Evolutionary conservation across 805 yeast genomes (phyloP).

Genomic region (Kockiozyma suomiensis): DNA sequence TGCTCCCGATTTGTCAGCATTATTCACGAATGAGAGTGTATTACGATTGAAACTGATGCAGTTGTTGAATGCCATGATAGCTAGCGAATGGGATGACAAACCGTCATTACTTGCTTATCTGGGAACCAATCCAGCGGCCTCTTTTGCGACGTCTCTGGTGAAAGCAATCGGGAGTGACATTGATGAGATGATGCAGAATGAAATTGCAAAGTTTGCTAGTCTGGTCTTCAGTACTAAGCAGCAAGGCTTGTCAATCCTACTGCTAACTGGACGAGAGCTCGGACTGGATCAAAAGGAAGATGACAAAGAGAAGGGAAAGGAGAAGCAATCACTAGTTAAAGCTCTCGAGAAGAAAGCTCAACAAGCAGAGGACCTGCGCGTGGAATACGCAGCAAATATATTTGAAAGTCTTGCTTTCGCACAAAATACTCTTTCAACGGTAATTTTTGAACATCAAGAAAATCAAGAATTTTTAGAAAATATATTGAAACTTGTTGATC

Average conservation of each 20-base stretch:
- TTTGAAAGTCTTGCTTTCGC: conserved; percentile 75
- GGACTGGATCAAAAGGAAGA: conserved; percentile 12
- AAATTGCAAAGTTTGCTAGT: conserved; percentile 38
- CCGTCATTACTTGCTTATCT: conserved; percentile 84
- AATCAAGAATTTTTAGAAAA: conserved; percentile 10
- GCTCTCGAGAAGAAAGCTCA: conserved; percentile 37
- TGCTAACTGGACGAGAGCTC: conserved; percentile 42
- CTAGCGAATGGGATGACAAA: conserved; percentile 46
- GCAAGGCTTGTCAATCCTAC: conserved; percentile 45
- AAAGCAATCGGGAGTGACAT: conserved; percentile 58
- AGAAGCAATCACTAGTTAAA: conserved; percentile 36
- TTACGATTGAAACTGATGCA: conserved; percentile 57
- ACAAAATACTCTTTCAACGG: conserved; percentile 74
- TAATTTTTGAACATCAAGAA: conserved; percentile 49
- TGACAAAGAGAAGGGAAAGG: conserved; percentile 5
- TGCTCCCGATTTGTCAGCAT: conserved; percentile 58
- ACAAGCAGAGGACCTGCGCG: conserved; percentile 22
- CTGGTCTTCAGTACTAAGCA: conserved; percentile 42
- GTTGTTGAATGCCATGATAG: conserved; percentile 49
- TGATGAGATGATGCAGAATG: conserved; percentile 29
- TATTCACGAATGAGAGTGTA: conserved; percentile 54
- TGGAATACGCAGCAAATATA: conserved; percentile 52
- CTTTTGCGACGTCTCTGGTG: conserved; percentile 62
- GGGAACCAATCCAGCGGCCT: conserved; percentile 63
- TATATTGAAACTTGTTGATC: conserved; percentile 16